Percentiles rank a stretch among this genome's conserved stretches.
These are phyloP conservation scores for Neurospora sp. DNA, from an alignment of 495 filamentous ascomycete species.

Conservation along the genomic window DNA sequence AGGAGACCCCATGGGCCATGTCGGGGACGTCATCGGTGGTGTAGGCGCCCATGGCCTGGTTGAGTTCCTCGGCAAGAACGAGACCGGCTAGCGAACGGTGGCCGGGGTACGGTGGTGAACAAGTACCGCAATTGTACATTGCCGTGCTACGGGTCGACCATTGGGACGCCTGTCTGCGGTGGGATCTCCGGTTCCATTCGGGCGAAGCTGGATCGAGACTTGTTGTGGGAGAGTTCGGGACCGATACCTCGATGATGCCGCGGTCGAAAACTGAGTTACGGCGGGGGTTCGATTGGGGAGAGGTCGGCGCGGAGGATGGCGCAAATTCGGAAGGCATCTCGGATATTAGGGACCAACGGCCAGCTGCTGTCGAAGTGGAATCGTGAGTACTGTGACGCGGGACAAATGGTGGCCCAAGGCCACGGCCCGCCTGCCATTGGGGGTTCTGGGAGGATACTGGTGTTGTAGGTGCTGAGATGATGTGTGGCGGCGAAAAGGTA, in stretches of 20 bases:
- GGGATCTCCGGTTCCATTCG: conserved; percentile 32
- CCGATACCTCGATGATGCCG: conserved; percentile 44
- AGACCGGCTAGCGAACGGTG: conserved; percentile 1
- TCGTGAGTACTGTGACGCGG: conserved; percentile 22
- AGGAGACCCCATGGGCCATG: neutral
- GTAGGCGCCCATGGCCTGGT: neutral
- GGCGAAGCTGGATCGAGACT: conserved; percentile 51
- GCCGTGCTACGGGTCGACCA: conserved; percentile 37
- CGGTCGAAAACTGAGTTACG: conserved; percentile 70
- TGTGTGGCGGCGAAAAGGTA: conserved; percentile 45
- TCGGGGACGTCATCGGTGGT: conserved; percentile 15
- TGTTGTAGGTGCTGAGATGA: conserved; percentile 15
- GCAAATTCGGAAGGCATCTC: conserved; percentile 49
- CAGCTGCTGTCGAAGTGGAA: conserved; percentile 36
- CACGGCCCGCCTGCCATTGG: conserved; percentile 10
- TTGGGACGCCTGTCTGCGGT: conserved; percentile 45
- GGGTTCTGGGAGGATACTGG: conserved; percentile 6
- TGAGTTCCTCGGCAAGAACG: conserved; percentile 1
- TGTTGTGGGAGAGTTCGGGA: conserved; percentile 69
- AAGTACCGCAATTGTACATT: conserved; percentile 8
- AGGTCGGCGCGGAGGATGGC: conserved; percentile 67
- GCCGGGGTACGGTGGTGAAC: neutral
- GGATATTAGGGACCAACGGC: conserved; percentile 59
- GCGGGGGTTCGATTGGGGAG: conserved; percentile 61
- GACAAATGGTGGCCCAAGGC: neutral